phyloP scores from a whole-genome alignment of 2,329 filamentous ascomycete genomes.

The Ramichloridium luteum region DNA sequence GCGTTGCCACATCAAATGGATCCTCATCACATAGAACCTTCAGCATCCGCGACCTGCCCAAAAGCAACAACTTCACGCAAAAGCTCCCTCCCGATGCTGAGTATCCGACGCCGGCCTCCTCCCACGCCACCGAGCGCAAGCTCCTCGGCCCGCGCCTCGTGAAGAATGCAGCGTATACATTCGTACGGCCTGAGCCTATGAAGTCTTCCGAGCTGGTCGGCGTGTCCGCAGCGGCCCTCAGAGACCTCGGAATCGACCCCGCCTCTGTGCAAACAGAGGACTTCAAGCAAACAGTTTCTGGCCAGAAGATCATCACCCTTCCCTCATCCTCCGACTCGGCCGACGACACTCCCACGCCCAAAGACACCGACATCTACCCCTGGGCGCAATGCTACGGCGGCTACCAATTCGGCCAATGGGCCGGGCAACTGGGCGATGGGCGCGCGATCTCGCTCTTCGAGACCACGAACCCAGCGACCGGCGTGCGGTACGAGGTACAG shows the following conservation, averaged over 20 bases:
- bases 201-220: slow-evolving; percentile 66
- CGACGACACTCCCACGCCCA: slow-evolving; percentile 40
- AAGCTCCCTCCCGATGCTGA: slow-evolving; percentile 62
- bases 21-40: slow-evolving; percentile 22
- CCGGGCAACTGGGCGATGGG: slow-evolving; percentile 88
- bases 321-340: no score
- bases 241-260: slow-evolving; percentile 62
- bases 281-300: slow-evolving; percentile 66
- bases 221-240: slow-evolving; percentile 65
- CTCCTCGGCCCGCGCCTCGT: slow-evolving; percentile 72
- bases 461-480: slow-evolving; percentile 59
- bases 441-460: slow-evolving; percentile 92
- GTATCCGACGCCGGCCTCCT: slow-evolving; percentile 69
- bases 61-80: slow-evolving; percentile 52
- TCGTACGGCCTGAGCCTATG: slow-evolving; percentile 66
- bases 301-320: slow-evolving; percentile 73
- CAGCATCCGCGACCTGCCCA: slow-evolving; percentile 44
- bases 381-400: slow-evolving; percentile 99
- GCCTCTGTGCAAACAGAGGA: slow-evolving; percentile 58
- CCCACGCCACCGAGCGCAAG: slow-evolving; percentile 67
- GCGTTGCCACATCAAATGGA: no score
- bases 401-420: slow-evolving; percentile 63
- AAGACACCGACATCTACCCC: slow-evolving; percentile 68
- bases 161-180: slow-evolving; percentile 76
- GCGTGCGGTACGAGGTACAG: slow-evolving; percentile 76